phyloP scores from a whole-genome alignment of 306 rosid species.

The Trifolium dubium region DNA sequence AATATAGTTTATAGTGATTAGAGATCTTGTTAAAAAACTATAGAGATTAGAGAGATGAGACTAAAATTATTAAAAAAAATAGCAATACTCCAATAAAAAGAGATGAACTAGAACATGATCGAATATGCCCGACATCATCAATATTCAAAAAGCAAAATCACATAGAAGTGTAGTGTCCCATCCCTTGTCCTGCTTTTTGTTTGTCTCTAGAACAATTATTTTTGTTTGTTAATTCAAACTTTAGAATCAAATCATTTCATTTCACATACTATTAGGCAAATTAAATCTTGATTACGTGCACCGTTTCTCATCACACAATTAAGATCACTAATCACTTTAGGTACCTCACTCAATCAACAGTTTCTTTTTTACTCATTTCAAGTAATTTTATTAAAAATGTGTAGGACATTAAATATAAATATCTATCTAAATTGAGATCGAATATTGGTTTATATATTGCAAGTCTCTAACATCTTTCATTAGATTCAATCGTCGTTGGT shows the following conservation, averaged over 20 bases:
- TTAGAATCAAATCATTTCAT: neutral
- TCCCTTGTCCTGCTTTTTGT: neutral
- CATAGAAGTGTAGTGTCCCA: neutral
- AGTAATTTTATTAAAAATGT: too few species aligned
- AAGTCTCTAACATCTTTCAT: too few species aligned
- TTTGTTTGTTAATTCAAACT: neutral
- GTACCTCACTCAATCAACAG: too few species aligned
- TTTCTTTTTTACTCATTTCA: too few species aligned
- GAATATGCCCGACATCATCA: constrained; percentile 3
- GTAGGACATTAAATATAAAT: too few species aligned
- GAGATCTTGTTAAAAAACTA: neutral
- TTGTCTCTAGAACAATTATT: neutral
- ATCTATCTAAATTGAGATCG: too few species aligned
- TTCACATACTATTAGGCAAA: neutral
- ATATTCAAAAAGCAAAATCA: neutral
- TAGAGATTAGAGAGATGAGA: constrained; percentile 1
- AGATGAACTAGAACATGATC: neutral
- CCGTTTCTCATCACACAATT: neutral
- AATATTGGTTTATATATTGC: too few species aligned
- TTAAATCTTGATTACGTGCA: neutral
- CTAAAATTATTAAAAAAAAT: neutral
- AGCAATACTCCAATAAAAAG: neutral
- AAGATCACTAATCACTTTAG: neutral
- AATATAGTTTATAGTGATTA: neutral
- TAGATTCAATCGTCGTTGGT: too few species aligned